phyloP scores from a whole-genome alignment of 306 rosid genomes.

The Citrullus colocynthis region DNA sequence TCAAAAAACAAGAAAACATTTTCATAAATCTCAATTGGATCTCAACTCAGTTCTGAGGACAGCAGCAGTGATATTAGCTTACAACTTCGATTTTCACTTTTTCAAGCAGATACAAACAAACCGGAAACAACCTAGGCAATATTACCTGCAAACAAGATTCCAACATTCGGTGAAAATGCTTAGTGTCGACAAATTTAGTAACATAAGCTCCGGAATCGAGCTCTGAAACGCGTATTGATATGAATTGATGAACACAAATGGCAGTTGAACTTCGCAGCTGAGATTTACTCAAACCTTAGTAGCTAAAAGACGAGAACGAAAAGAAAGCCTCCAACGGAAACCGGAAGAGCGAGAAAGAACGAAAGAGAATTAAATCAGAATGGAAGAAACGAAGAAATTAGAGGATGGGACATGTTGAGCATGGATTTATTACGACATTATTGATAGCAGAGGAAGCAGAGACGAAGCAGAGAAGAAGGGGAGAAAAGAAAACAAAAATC shows the following conservation, averaged over 20 bases:
- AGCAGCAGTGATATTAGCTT: conserved; percentile 5
- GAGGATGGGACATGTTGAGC: conserved; percentile 9
- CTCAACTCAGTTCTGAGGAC: conserved; percentile 7
- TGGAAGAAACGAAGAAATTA: conserved; percentile 9
- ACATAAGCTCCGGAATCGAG: background rate
- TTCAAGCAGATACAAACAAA: background rate
- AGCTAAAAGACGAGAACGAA: background rate
- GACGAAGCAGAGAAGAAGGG: background rate
- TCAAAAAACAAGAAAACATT: background rate
- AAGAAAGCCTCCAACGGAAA: background rate
- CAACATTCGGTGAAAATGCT: conserved; percentile 18
- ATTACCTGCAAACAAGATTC: conserved; percentile 48
- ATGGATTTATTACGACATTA: conserved; percentile 11
- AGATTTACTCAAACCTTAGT: background rate
- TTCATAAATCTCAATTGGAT: conserved; percentile 13
- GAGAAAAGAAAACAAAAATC: background rate
- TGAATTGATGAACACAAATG: background rate
- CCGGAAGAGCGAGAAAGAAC: background rate
- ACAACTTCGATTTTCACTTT: conserved; percentile 19
- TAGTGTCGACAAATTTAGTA: conserved; percentile 48
- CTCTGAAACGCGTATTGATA: background rate
- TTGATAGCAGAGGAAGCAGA: conserved; percentile 12
- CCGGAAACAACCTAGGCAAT: conserved; percentile 20
- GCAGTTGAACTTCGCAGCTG: background rate
- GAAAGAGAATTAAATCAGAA: background rate